Base-by-base conservation (phyloP, 2,329 filamentous ascomycete species). In the Paecilomyces formosus region DNA sequence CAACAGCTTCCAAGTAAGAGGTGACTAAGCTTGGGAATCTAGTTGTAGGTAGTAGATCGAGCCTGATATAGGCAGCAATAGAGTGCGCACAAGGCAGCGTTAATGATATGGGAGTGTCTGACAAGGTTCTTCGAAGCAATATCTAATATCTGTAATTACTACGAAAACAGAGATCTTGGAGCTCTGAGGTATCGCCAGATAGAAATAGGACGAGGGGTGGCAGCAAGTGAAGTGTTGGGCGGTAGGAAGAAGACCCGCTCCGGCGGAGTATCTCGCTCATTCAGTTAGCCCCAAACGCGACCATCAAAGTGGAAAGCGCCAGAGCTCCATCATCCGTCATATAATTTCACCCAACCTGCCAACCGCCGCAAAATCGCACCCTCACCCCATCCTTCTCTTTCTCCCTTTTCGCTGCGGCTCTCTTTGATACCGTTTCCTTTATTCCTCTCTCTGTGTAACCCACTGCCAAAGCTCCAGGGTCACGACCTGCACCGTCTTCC, bases 401-500 rank as follows among this genome's bases (percentile, higher is more conserved):
- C 28, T 28, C 28, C 31, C 12, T 33, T n/a, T 54, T 49, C 26
- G 30, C 54, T 52, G 45, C 52, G 57, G 35, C 49, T 18, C 26
- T 53, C 28, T 12, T n/a, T 53, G 31, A 39, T 55, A 55, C 53
- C 54, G 35, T 45, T 55, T 52, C 49, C n/a, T 51, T 50, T 28
- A 49, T 33, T 26, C 52, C 52, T 22, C 45, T 52, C 49, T 58
- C 56, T 54, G 39, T 55, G 57, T 58, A 55, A 60, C 56, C 60
- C 56, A 18, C 50, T 53, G 39, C 63, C 62, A 64, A 65, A 64
- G 62, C 58, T 64, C 63, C 62, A 63, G 68, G 66, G 62, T 63
- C 60, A 70, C 74, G 73, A 74, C 74, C 74, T 77, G 74, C 74
- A 76, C 74, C 71, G 70, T 74, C 72, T 69, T 63, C 68, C 70